Conservation (phyloP, 352 stramenopile species). For the Globisporangium lucens region DNA sequence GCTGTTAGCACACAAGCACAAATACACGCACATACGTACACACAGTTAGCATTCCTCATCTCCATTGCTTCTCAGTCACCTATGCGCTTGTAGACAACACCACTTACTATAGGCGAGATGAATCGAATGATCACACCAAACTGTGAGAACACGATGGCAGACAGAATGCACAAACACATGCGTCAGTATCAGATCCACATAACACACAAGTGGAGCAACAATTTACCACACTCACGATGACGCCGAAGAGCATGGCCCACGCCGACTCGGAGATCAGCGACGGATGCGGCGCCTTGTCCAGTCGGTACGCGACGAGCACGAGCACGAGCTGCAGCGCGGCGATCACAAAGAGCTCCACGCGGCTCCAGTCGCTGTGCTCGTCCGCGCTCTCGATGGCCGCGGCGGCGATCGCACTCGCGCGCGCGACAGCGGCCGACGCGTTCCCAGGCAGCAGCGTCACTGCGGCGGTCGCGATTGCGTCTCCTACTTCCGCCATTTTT, state of each 20-base stretch:
- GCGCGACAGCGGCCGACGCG: slow-evolving; percentile 13
- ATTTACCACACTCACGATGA: slow-evolving; percentile 47
- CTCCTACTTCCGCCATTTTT: not conserved
- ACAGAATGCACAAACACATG: not conserved
- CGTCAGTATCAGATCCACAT: not conserved
- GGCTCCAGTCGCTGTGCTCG: slow-evolving; percentile 53
- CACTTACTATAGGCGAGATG: slow-evolving; percentile 66
- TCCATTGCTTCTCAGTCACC: not conserved
- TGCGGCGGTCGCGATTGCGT: slow-evolving; percentile 19
- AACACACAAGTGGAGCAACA: not conserved
- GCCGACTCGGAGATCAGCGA: slow-evolving; percentile 80
- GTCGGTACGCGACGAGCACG: slow-evolving; percentile 76
- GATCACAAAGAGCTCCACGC: slow-evolving; percentile 76
- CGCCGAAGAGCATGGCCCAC: slow-evolving; percentile 79
- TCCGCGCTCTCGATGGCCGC: slow-evolving; percentile 20
- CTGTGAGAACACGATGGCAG: slow-evolving; percentile 22
- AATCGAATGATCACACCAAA: slow-evolving; percentile 77
- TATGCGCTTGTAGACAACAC: not conserved
- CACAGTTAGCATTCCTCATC: not conserved
- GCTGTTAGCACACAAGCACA: slow-evolving; percentile 25
- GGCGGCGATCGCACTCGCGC: slow-evolving; percentile 17
- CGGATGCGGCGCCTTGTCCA: slow-evolving; percentile 63
- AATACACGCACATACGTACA: not conserved
- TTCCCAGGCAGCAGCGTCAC: slow-evolving; percentile 16
- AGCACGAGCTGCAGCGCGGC: slow-evolving; percentile 78